A percentile compares a stretch with the other conserved stretches of the same genome.
These are phyloP conservation scores for Coemansia sp. DNA, from an alignment of 192 early-diverging fungal genomes.

Conservation along the genomic window DNA sequence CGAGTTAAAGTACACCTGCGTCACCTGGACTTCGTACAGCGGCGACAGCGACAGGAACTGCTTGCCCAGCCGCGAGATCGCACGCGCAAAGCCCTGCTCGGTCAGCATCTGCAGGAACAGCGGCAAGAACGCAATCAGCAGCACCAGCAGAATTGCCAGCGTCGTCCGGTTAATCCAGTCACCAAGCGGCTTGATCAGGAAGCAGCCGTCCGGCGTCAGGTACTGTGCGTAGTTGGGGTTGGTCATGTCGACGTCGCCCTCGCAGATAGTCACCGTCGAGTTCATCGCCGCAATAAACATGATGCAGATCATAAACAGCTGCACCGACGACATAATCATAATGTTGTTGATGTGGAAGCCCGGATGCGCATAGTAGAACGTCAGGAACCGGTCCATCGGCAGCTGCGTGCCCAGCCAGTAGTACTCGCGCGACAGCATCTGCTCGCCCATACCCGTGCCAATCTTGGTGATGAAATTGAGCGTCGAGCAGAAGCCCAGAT, in stretches of 20 bases:
- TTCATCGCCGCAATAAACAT: constrained; percentile 75
- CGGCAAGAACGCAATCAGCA: constrained; percentile 78
- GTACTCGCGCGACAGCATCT: constrained; percentile 91
- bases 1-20: constrained; percentile 80
- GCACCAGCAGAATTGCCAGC: constrained; percentile 76
- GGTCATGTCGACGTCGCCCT: constrained; percentile 58
- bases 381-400: constrained; percentile 81
- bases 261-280: constrained; percentile 59
- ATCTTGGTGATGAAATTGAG: constrained; percentile 91
- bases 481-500: constrained; percentile 84
- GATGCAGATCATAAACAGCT: constrained; percentile 77
- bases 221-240: constrained; percentile 51
- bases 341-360: constrained; percentile 91
- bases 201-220: constrained; percentile 59
- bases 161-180: constrained; percentile 84
- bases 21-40: constrained; percentile 83
- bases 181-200: constrained; percentile 68
- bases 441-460: constrained; percentile 90
- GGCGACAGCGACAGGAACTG: constrained; percentile 82
- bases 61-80: constrained; percentile 68
- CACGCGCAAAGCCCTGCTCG: constrained; percentile 74
- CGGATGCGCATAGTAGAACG: constrained; percentile 87
- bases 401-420: constrained; percentile 85
- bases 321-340: constrained; percentile 78
- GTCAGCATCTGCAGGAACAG: constrained; percentile 81